Evolutionary conservation across 169 alveolate species (phyloP).

Genomic region (Eimeria tenella): DNA sequence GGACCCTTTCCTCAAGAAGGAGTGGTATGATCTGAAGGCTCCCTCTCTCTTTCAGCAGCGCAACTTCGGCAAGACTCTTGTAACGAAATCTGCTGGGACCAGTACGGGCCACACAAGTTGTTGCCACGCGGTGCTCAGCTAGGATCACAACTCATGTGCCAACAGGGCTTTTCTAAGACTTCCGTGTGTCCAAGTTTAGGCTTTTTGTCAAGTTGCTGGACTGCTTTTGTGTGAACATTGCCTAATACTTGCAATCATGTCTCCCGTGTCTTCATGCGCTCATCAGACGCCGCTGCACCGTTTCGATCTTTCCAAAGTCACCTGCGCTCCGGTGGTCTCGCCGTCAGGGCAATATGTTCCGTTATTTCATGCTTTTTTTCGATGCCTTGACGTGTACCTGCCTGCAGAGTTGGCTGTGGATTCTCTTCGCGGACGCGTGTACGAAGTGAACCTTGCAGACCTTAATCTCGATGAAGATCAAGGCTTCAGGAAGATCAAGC

Average conservation of each 20-base stretch:
- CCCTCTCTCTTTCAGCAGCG: conserved; percentile 96
- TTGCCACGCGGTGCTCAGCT: not conserved
- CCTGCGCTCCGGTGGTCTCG: no score
- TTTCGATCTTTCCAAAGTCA: no score
- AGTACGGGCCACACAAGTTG: conserved; percentile 47
- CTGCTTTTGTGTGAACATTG: not conserved
- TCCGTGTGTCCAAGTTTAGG: not conserved
- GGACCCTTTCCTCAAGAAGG: conserved; percentile 97
- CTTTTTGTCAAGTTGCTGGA: not conserved
- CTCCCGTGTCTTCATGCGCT: no score
- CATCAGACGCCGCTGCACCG: no score
- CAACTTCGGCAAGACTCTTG: conserved; percentile 96
- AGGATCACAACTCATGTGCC: not conserved
- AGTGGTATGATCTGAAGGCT: conserved; percentile 97
- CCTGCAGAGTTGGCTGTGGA: conserved; percentile 95
- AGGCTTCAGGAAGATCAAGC: conserved; percentile 96
- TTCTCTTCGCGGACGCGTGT: conserved; percentile 96
- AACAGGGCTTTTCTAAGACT: not conserved
- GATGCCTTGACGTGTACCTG: not conserved
- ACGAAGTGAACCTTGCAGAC: conserved; percentile 97
- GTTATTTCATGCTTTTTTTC: not conserved
- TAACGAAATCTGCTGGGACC: conserved; percentile 97
- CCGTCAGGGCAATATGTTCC: no score
- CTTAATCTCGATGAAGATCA: conserved; percentile 96
- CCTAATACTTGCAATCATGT: not conserved